Conservation (phyloP, 2,329 filamentous ascomycete genomes). For the Trichoderma semiorbis region DNA sequence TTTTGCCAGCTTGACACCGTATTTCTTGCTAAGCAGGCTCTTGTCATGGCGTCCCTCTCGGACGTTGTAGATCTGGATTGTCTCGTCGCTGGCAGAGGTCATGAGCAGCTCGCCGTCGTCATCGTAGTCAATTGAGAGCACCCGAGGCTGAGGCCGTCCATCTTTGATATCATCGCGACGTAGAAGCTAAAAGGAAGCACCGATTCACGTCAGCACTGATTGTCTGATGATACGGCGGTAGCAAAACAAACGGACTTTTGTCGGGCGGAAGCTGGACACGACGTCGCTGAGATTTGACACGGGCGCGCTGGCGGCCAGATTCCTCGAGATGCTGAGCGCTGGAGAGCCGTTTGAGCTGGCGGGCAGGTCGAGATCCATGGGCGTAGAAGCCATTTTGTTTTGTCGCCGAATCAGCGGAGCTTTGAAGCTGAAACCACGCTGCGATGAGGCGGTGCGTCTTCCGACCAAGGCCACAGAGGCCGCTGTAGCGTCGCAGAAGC, state of each 20-base stretch:
- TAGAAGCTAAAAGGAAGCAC: slow-evolving; percentile 44
- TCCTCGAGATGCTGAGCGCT: slow-evolving; percentile 50
- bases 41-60: slow-evolving; percentile 88
- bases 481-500: neutral
- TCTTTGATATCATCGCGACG: slow-evolving; percentile 55
- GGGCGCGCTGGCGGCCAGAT: slow-evolving; percentile 38
- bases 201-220: neutral
- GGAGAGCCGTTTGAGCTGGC: slow-evolving; percentile 41
- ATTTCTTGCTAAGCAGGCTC: slow-evolving; percentile 90
- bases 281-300: slow-evolving; percentile 73
- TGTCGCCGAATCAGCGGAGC: neutral
- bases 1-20: slow-evolving; percentile 87
- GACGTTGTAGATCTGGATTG: slow-evolving; percentile 91
- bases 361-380: slow-evolving; percentile 54
- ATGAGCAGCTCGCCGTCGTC: slow-evolving; percentile 91
- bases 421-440: neutral
- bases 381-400: slow-evolving; percentile 53
- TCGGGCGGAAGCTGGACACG: slow-evolving; percentile 72
- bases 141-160: slow-evolving; percentile 53
- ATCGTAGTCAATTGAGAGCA: slow-evolving; percentile 94
- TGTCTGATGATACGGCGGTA: neutral
- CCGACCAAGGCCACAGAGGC: neutral
- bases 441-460: neutral
- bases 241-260: slow-evolving; percentile 56
- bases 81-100: slow-evolving; percentile 89